Base-by-base conservation (phyloP, 2,329 filamentous ascomycete genomes). In the Volutella citrinella region DNA sequence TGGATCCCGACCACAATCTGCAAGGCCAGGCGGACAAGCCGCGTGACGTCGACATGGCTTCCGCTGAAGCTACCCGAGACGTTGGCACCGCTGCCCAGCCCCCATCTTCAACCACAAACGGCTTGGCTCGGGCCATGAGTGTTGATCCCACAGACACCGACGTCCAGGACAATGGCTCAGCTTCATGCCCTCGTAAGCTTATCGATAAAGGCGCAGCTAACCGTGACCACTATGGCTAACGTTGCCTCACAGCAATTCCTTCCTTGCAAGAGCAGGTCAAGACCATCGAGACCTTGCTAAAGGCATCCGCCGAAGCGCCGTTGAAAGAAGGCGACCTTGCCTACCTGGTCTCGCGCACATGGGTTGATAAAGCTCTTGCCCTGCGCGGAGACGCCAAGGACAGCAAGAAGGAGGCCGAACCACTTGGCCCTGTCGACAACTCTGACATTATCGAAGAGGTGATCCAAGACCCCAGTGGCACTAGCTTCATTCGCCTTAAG, bases 351-450 rank as follows among this genome's bases (percentile, higher is more conserved):
- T 94, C 90, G 3, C 76, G 74, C 31, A 72, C 72, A 39, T 97
- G 93, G 93, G 72, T 96, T 20, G 72, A 76, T 36, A 77, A 79
- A 39, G 87, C 93, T 4, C 68, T 83, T 39, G 75, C 84, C 16
- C 71, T 86, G 35, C 77, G 76, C 30, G 70, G 75, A 8, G 74
- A 78, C n/a, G 60, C 69, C 12, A 72, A 76, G 37, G 63, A 72
- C 32, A 71, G 69, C 14, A 69, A 73, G 42, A 72, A 76, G 40
- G 84, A 85, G 43, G 74, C 82, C 38, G 74, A 78, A 5, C 50
- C 65, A 7, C 74, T 93, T 36, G 89, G 89, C 2, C 85, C 87
- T 0, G 76, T 97, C 19, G 88, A 96, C 67, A 96, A 96, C 56
- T 80, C 84, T 1, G 84, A 90, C 54, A 81, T 96, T 40, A 79